phyloP scores from a whole-genome alignment of 1,284 basidiomycete genomes.

The Sporisorium graminicola region DNA sequence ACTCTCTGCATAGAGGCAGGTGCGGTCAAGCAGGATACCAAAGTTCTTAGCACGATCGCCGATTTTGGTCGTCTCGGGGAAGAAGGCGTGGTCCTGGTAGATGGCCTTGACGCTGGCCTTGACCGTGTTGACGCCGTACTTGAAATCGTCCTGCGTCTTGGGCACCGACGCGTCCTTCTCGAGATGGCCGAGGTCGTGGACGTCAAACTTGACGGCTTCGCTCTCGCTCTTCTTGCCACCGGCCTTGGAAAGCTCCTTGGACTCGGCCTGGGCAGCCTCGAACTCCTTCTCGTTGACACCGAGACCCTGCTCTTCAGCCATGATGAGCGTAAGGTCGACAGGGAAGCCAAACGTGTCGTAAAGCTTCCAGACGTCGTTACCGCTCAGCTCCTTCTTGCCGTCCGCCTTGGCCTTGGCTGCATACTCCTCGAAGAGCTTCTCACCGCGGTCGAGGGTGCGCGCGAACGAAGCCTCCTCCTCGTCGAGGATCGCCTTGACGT shows the following conservation, averaged over 20 bases:
- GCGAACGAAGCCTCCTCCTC: constrained; percentile 98
- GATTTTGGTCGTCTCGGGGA: constrained; percentile 62
- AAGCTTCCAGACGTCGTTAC: constrained; percentile 94
- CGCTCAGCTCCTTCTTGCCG: constrained; percentile 80
- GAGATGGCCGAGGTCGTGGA: constrained; percentile 90
- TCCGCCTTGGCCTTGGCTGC: constrained; percentile 79
- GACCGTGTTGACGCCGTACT: constrained; percentile 81
- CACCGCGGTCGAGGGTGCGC: constrained; percentile 93
- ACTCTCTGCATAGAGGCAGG: constrained; percentile 97
- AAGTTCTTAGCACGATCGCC: constrained; percentile 75
- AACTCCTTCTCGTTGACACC: constrained; percentile 89
- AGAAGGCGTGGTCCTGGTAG: constrained; percentile 85
- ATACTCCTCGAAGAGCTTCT: constrained; percentile 95
- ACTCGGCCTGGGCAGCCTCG: constrained; percentile 86
- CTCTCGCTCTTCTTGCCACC: constrained; percentile 77
- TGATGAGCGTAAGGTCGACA: constrained; percentile 93
- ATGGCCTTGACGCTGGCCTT: constrained; percentile 84
- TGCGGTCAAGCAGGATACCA: constrained; percentile 89
- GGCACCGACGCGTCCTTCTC: constrained; percentile 85
- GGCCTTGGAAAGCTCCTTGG: constrained; percentile 89
- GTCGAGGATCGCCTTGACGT: constrained; percentile 94
- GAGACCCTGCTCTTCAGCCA: constrained; percentile 94
- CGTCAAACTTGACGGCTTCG: constrained; percentile 86
- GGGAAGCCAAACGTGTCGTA: constrained; percentile 99
- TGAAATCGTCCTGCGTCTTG: constrained; percentile 92